Base-by-base conservation (phyloP, 2,329 filamentous ascomycete genomes). In the Conoideocrella luteorostrata region DNA sequence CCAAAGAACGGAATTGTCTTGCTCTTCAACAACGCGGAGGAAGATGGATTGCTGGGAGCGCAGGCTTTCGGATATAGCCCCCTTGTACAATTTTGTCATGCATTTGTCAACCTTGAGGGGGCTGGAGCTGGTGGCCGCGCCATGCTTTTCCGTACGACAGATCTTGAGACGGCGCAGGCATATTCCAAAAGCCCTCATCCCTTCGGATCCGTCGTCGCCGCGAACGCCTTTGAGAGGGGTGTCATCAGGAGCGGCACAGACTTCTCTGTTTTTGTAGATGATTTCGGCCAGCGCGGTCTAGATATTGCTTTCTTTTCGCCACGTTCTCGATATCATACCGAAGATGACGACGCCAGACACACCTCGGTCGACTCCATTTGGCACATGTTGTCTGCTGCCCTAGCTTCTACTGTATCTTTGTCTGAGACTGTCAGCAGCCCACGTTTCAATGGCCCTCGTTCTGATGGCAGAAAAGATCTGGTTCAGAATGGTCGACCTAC, bases 41-140 rank as follows among this genome's bases (percentile, higher is more conserved):
- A 98, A 61, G 91, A 97, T 56, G 93, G 82, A 28, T 70, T 97
- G 10, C 87, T 94, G 51, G 93, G 93, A 1, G 89, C 91, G 6
- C 78, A 80, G 47, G 89, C 86, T 5, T 96, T 94, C 57, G 82
- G 86, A 22, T 81, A 88, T 52, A 88, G 90, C 60, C 86, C 89
- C 0, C 72, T 95, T 50, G 80, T 88, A 10, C 80, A 79, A 41
- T 86, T 94, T 45, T 78, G 88, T 9, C 86, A 90, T 58, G 88
- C 88, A 0, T 97, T 98, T 59, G 70, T 97, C 52, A 98, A 98
- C 54, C 78, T 98, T 13, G 93, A 98, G 64, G 93, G 93, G 11
- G 91, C 91, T 32, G 93, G 91, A 39, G 91, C 91, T 11, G 93
- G 93, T 10, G 90, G 91, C 1, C 78, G 88, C 47, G 90, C 91